Evolutionary conservation across 2,329 filamentous ascomycete genomes (phyloP), one percentile per base, ranked within the genome.

Genomic region (Clarireedia hainanense): DNA sequence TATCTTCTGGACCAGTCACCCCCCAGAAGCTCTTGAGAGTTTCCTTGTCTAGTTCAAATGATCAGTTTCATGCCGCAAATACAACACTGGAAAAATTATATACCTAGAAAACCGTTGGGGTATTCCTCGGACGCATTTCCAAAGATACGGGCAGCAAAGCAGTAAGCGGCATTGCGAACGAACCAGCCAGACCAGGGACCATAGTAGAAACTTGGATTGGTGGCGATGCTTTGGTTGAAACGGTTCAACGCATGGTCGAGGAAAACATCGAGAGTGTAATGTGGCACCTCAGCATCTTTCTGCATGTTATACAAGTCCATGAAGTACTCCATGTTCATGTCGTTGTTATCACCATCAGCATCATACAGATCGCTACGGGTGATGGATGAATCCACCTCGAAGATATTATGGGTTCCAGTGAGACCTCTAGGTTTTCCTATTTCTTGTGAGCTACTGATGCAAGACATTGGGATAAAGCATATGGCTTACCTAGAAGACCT

Each of bases 351-450:
- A 5, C 52, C 63, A 63, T 45, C 27, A 47, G 36, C 10, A 12
- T n/a, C 48, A 52, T 64, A 67, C 0, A 81, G 65, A 48, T 80
- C 78, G 47, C 75, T 72, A 2, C 78, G 74, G 0, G 77, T 79
- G 49, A 71, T 70, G 45, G 76, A 79, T 0, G 73, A 74, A 65
- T 80, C 78, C 1, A 73, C 70, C 67, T 80, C 78, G 61, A 79
- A 74, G 54, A 74, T 72, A 62, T 79, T 78, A 64, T 80, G 78
- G 3, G 73, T 73, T 23, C 75, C 74, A 15, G 67, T 65, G 3
- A 80, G 69, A 4, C 76, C 76, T 12, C 70, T 71, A 0, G 76
- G 75, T 5, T 70, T 71, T 4, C 74, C 57, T 42, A 5, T 42
- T 20, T 10, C 20, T 6, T 20, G 39, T 42, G 5, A 42, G 39